A percentile compares a stretch with the other conserved stretches of the same genome.
Evolutionary conservation across 495 filamentous ascomycete genomes (phyloP).

Genomic region (Hypomontagnella monticulosa): DNA sequence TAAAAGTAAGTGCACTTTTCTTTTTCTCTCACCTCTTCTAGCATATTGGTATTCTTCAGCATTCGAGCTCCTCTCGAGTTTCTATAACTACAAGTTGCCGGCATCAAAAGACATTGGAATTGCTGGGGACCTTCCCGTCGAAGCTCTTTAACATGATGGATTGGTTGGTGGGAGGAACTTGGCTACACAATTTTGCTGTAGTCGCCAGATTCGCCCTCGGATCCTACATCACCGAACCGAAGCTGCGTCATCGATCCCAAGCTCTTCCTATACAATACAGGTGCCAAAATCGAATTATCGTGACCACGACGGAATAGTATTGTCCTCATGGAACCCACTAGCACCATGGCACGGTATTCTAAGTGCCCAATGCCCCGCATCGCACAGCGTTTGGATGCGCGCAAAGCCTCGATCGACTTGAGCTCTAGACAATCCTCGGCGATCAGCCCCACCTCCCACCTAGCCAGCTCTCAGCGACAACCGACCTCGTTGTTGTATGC

Average conservation of each 20-base stretch:
- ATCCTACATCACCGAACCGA: conserved; percentile 40
- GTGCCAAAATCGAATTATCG: conserved; percentile 9
- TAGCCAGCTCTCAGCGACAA: conserved; percentile 27
- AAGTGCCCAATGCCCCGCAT: conserved; percentile 42
- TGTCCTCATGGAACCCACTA: conserved; percentile 8
- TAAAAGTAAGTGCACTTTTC: conserved; percentile 50
- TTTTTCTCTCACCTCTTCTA: conserved; percentile 25
- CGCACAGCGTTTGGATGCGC: conserved; percentile 33
- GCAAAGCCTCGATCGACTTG: conserved; percentile 40
- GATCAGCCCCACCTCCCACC: conserved; percentile 40
- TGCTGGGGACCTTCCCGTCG: conserved; percentile 4
- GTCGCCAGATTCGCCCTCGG: conserved; percentile 37
- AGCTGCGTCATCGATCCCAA: conserved; percentile 45
- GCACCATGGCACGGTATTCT: conserved; percentile 16
- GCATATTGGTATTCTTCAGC: conserved; percentile 33
- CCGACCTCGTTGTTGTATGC: conserved; percentile 10
- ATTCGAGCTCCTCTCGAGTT: conserved; percentile 34
- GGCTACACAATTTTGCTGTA: conserved; percentile 29
- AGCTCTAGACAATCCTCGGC: conserved; percentile 40
- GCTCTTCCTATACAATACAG: conserved; percentile 9
- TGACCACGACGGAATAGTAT: conserved; percentile 4
- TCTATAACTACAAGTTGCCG: conserved; percentile 11
- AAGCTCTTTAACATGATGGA: conserved; percentile 14
- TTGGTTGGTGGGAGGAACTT: conserved; percentile 3
- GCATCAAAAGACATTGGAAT: conserved; percentile 4